Evolutionary conservation across 805 yeast species (phyloP).

Genomic region (Lipomyces yamanashiensis): DNA sequence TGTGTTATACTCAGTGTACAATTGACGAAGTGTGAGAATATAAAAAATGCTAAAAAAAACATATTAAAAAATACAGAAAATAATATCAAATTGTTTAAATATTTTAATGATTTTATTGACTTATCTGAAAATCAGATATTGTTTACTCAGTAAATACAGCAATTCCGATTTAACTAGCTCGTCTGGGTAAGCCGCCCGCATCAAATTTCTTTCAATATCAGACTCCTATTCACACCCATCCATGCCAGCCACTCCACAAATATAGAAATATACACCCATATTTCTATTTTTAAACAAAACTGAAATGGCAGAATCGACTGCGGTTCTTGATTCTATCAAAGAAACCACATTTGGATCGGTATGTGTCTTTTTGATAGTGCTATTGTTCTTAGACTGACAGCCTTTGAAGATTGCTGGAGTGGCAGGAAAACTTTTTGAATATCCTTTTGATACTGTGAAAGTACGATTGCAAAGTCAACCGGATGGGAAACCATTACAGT

Average conservation of each 20-base stretch:
- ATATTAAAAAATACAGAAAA: background rate
- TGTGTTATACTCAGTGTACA: too few relatives aligned
- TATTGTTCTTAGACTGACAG: background rate
- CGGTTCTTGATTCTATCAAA: conserved; percentile 6
- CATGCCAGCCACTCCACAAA: background rate
- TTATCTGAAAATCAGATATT: too few relatives aligned
- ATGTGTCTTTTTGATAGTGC: background rate
- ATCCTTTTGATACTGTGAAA: conserved; percentile 91
- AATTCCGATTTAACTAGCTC: too few relatives aligned
- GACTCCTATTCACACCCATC: background rate
- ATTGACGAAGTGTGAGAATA: too few relatives aligned
- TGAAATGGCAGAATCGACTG: background rate
- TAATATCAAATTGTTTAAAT: background rate
- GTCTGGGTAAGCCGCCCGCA: too few relatives aligned
- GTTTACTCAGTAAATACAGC: too few relatives aligned
- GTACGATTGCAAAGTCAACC: conserved; percentile 85
- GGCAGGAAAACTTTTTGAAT: conserved; percentile 81
- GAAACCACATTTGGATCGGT: conserved; percentile 7
- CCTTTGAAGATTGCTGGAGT: conserved; percentile 56
- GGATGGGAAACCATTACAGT: conserved; percentile 49
- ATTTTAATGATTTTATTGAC: too few relatives aligned
- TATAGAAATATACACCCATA: background rate
- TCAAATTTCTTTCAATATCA: too few relatives aligned
- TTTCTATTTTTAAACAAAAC: too few relatives aligned
- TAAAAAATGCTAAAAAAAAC: background rate